Conservation (phyloP, 2,329 filamentous ascomycete genomes). For the Grosmannia penicillata region DNA sequence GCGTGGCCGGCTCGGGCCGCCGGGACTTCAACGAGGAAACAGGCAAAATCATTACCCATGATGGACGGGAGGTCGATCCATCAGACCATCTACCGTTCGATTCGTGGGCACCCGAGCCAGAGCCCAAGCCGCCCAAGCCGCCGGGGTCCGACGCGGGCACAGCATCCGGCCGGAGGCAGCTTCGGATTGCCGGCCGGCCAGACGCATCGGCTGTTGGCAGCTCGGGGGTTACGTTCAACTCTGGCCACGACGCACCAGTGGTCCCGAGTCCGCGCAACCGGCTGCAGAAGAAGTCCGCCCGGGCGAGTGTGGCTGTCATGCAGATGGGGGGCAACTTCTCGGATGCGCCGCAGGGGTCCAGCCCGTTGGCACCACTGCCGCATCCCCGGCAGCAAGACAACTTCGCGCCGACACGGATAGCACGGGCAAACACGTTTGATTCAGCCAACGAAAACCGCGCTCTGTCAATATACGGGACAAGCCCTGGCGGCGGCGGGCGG, state of each 20-base stretch:
- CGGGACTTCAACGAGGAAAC: conserved; percentile 34
- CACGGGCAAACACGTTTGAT: conserved; percentile 36
- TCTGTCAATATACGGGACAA: conserved; percentile 17
- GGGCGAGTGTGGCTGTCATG: conserved; percentile 21
- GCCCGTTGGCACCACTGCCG: conserved; percentile 37
- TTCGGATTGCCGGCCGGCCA: conserved; percentile 34
- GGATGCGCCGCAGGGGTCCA: conserved; percentile 17
- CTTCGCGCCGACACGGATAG: conserved; percentile 27
- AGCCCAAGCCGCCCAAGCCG: conserved; percentile 37
- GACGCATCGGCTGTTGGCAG: conserved; percentile 17
- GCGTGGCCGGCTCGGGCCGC: conserved; percentile 19
- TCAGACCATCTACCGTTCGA: conserved; percentile 68
- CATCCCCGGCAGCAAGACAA: conserved; percentile 32
- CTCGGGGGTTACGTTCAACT: conserved; percentile 16
- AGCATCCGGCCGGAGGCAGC: conserved; percentile 30
- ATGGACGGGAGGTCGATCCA: conserved; percentile 64
- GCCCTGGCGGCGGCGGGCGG: conserved; percentile 14
- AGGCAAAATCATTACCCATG: conserved; percentile 60
- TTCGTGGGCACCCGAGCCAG: conserved; percentile 64
- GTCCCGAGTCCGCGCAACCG: conserved; percentile 34
- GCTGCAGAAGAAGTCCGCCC: conserved; percentile 48
- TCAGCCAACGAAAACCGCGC: conserved; percentile 37
- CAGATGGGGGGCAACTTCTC: conserved; percentile 1
- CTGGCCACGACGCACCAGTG: conserved; percentile 18
- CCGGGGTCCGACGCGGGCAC: conserved; percentile 2